phyloP scores from a whole-genome alignment of 164 flowering plant species.

The Stephania cephalantha region DNA sequence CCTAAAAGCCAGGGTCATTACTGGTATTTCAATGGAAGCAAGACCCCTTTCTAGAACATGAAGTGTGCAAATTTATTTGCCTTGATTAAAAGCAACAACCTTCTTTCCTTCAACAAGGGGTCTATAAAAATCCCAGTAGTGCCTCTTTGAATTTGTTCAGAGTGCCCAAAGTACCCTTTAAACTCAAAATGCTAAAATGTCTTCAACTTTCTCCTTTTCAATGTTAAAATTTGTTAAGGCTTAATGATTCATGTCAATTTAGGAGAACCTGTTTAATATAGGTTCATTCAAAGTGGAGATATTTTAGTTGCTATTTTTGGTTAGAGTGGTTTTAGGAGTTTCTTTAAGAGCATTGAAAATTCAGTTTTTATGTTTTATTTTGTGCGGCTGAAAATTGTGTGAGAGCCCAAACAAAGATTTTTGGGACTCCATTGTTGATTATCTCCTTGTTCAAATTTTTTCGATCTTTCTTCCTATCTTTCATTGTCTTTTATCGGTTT shows the following conservation, averaged over 20 bases:
- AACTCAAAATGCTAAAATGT: background rate
- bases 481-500: background rate
- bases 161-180: no score
- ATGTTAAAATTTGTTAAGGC: background rate
- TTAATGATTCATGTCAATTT: background rate
- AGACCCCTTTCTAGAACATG: background rate
- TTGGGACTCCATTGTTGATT: no score
- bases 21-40: background rate
- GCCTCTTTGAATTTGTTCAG: background rate
- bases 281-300: no score
- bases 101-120: slow-evolving; percentile 9
- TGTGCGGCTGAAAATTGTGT: no score
- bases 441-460: no score
- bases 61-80: slow-evolving; percentile 4
- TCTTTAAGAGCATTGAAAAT: no score
- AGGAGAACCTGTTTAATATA: background rate
- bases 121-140: background rate
- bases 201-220: background rate
- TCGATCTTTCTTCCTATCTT: no score
- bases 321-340: no score
- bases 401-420: no score
- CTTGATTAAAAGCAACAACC: background rate
- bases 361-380: no score
- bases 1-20: background rate
- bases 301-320: no score